Evolutionary conservation across 1,284 basidiomycete species (phyloP).

Genomic region (Xanthoconium separans): DNA sequence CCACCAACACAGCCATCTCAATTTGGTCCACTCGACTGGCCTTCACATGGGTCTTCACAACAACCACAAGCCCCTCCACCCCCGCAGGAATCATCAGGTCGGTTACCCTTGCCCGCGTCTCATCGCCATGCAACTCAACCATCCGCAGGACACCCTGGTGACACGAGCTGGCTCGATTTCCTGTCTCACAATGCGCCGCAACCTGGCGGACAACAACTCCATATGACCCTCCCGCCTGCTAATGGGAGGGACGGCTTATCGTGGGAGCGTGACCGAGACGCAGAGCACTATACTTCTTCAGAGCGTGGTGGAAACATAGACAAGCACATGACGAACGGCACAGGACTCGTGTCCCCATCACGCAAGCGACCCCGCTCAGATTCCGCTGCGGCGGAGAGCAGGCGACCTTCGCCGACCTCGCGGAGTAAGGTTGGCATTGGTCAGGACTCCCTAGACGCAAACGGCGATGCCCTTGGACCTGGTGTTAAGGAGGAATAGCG

Average conservation of each 20-base stretch:
- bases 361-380: slow-evolving; percentile 31
- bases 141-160: slow-evolving; percentile 25
- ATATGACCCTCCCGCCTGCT: slow-evolving; percentile 29
- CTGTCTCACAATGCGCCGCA: slow-evolving; percentile 29
- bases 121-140: slow-evolving; percentile 6
- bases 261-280: slow-evolving; percentile 31
- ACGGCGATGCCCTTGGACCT: slow-evolving; percentile 12
- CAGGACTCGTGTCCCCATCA: slow-evolving; percentile 21
- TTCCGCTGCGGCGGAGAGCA: slow-evolving; percentile 19
- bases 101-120: not conserved
- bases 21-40: slow-evolving; percentile 29
- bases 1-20: slow-evolving; percentile 24
- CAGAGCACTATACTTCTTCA: slow-evolving; percentile 28
- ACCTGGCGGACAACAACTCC: slow-evolving; percentile 24
- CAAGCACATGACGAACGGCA: slow-evolving; percentile 20
- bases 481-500: slow-evolving; percentile 26
- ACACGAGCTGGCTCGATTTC: slow-evolving; percentile 33
- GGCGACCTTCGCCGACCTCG: slow-evolving; percentile 23
- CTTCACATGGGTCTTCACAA: slow-evolving; percentile 28
- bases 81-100: slow-evolving; percentile 26
- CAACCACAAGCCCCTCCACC: slow-evolving; percentile 17
- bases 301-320: slow-evolving; percentile 26
- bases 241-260: slow-evolving; percentile 29
- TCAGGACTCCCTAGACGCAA: slow-evolving; percentile 15
- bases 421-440: slow-evolving; percentile 17